Percentiles rank a stretch among this genome's conserved stretches.
Conservation (phyloP, 2,329 filamentous ascomycete species). For the Pyrenochaeta sp. region DNA sequence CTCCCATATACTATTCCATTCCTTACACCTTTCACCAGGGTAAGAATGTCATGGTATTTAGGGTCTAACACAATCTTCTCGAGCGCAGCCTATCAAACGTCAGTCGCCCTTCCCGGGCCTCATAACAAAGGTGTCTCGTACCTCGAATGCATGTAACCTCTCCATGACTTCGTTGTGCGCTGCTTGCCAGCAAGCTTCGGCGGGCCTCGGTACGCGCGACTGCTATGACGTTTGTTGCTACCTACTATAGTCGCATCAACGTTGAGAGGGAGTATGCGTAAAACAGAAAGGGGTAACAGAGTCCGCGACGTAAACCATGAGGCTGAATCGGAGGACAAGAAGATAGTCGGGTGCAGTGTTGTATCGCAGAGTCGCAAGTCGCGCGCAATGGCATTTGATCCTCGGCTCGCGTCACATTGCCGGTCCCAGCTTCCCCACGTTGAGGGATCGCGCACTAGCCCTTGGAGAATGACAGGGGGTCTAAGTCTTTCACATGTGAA, state of each 20-base stretch:
- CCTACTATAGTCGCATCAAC: slow-evolving; percentile 2
- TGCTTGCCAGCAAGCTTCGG: slow-evolving; percentile 14
- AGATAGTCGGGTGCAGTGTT: slow-evolving; percentile 21
- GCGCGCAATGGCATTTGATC: slow-evolving; percentile 33
- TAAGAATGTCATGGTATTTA: slow-evolving; percentile 82
- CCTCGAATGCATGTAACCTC: slow-evolving; percentile 44
- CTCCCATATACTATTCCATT: slow-evolving; percentile 97
- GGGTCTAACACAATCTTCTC: slow-evolving; percentile 84
- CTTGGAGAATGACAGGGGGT: slow-evolving; percentile 24
- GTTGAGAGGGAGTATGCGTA: neutral
- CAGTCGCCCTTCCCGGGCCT: slow-evolving; percentile 3
- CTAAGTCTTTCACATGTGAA: slow-evolving; percentile 37
- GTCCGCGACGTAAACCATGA: slow-evolving; percentile 9
- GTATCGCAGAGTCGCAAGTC: slow-evolving; percentile 22
- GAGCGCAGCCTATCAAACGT: slow-evolving; percentile 66
- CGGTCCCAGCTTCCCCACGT: slow-evolving; percentile 44
- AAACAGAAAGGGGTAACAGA: neutral
- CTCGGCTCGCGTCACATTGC: slow-evolving; percentile 48
- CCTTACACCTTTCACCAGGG: slow-evolving; percentile 89
- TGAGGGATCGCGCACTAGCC: slow-evolving; percentile 26
- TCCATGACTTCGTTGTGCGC: slow-evolving; percentile 35
- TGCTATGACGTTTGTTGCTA: slow-evolving; percentile 28
- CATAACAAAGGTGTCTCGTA: slow-evolving; percentile 8
- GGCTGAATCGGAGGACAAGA: slow-evolving; percentile 15
- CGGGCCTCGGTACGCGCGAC: slow-evolving; percentile 37